Evolutionary conservation across 805 yeast species (phyloP), one percentile per base, ranked within the genome.

Genomic region (Wickerhamomyces chaumierensis): DNA sequence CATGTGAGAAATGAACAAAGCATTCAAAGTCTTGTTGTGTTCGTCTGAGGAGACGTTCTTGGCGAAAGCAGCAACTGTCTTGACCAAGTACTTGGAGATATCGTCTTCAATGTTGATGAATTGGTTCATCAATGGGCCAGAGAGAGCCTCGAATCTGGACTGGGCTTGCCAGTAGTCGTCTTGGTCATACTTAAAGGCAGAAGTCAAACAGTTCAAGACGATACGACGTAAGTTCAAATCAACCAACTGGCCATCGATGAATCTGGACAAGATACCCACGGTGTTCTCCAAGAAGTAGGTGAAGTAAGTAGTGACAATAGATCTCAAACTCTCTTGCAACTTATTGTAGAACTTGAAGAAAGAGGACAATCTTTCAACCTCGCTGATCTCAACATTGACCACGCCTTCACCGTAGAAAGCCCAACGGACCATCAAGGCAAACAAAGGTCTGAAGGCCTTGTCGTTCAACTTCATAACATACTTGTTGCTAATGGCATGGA

Each of bases 91-190:
- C 53, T 83, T 79, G 36, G 95, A 95, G 49, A 85, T 74, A 13
- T 73, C 60, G 47, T 76, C 79, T 49, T 85, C 94, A 43, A 85
- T 71, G 49, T 69, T 73, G 6, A 62, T 51, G 45, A 88, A 64
- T 63, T 87, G 96, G 18, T 61, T 62, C 42, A 82, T 63, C 44
- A 92, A 67, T 3, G 81, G 71, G 31, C 60, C 68, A 14, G 79
- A 70, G 19, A 87, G 69, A 37, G 75, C 61, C 31, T 82, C 94
- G 56, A 86, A 92, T 56, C 98, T 75, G 19, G 86, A 74, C 38
- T 80, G 81, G 34, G 86, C 76, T 42, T 82, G 80, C 99, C 99
- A 92, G 63, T 84, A 92, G 52, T 92, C 98, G 50, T 83, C 95
- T 53, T 80, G 84, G 54, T 90, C 96, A 53, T 78, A 81, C 52